phyloP scores from a whole-genome alignment of 306 rosid species.

The Citrullus mucosospermus region DNA sequence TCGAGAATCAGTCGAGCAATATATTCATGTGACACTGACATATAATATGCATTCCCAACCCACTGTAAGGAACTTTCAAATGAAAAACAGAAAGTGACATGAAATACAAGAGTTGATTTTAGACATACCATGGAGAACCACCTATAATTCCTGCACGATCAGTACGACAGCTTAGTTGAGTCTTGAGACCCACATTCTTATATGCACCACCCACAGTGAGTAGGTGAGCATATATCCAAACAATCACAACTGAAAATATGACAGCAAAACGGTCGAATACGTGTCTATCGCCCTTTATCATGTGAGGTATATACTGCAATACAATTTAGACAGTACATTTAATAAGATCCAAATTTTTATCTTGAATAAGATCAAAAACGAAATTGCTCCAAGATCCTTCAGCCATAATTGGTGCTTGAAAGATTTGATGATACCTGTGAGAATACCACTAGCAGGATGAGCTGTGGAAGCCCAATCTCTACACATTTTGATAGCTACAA shows the following conservation, averaged over 20 bases:
- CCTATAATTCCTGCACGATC: constrained; percentile 83
- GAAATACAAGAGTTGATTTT: background rate
- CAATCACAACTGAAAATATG: constrained; percentile 61
- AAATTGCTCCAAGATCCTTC: background rate
- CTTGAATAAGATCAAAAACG: background rate
- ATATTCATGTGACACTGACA: background rate
- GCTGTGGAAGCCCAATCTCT: constrained; percentile 91
- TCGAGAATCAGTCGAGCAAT: background rate
- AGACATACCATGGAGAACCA: constrained; percentile 72
- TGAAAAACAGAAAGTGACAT: background rate
- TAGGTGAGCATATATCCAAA: constrained; percentile 76
- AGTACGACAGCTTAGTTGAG: constrained; percentile 74
- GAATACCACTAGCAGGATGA: constrained; percentile 50
- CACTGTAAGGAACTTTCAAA: background rate
- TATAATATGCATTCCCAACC: background rate
- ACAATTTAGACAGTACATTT: background rate
- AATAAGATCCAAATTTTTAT: background rate
- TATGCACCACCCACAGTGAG: constrained; percentile 93
- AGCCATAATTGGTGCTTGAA: background rate
- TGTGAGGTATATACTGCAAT: constrained; percentile 73
- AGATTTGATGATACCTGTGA: constrained; percentile 52
- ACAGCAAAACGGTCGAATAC: constrained; percentile 78
- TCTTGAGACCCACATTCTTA: constrained; percentile 34
- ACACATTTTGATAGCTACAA: constrained; percentile 71
- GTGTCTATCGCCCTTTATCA: constrained; percentile 36